A percentile compares a stretch with the other conserved stretches of the same genome.
These are phyloP conservation scores for Pichia pseudocactophila DNA, from an alignment of 805 yeast genomes.

Conservation along the genomic window DNA sequence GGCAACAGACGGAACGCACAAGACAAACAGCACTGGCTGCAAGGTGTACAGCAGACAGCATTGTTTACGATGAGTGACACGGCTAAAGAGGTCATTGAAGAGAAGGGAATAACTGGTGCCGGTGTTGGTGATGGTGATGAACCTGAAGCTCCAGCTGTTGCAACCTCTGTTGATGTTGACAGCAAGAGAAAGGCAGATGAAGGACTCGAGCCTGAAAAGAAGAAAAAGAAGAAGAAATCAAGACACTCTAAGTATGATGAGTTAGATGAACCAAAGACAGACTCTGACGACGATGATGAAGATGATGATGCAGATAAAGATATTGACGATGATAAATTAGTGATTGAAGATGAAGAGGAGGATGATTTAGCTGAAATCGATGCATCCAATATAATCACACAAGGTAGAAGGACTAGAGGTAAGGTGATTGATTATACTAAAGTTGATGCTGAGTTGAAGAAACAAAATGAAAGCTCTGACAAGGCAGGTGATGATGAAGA, in stretches of 20 bases:
- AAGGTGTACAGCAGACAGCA: no score
- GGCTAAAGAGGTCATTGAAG: background rate
- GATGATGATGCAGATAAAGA: slow-evolving; percentile 31
- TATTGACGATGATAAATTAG: slow-evolving; percentile 43
- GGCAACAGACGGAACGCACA: no score
- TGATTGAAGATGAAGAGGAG: slow-evolving; percentile 60
- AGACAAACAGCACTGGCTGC: no score
- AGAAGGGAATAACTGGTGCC: background rate
- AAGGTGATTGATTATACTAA: slow-evolving; percentile 76
- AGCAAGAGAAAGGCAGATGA: background rate
- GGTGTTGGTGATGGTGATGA: background rate
- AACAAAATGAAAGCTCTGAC: slow-evolving; percentile 33
- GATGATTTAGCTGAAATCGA: slow-evolving; percentile 78
- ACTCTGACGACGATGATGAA: slow-evolving; percentile 16
- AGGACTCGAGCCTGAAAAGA: slow-evolving; percentile 2
- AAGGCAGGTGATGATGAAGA: slow-evolving; percentile 39
- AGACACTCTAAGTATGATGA: slow-evolving; percentile 20
- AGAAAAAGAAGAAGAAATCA: slow-evolving; percentile 15
- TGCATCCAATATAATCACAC: slow-evolving; percentile 70
- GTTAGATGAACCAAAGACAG: slow-evolving; percentile 15
- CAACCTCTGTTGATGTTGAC: background rate
- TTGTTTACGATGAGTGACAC: slow-evolving; percentile 4
- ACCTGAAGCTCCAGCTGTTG: background rate
- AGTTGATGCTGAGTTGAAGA: slow-evolving; percentile 63
- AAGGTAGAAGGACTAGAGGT: slow-evolving; percentile 86